Conservation (phyloP, 345 rosid species). For the Sisymbrium altissimum region DNA sequence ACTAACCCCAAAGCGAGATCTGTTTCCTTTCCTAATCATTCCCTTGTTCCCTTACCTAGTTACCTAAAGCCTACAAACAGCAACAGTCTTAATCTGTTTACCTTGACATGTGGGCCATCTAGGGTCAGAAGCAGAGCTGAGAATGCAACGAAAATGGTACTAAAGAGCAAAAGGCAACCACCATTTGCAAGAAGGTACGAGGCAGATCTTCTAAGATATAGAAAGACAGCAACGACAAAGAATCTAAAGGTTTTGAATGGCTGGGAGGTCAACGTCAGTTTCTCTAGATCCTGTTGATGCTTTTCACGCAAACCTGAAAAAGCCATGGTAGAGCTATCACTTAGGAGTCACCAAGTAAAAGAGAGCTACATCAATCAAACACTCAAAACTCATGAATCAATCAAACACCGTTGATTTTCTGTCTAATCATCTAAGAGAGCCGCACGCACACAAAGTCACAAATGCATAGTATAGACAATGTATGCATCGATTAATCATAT, state of each 20-base stretch:
- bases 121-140: conserved; percentile 53
- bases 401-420: neutral
- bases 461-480: neutral
- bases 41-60: neutral
- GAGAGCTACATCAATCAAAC: neutral
- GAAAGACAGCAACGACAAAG: conserved; percentile 54
- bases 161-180: conserved; percentile 57
- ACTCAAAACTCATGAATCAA: conserved; percentile 12
- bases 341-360: neutral
- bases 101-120: conserved; percentile 76
- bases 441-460: neutral
- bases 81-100: conserved; percentile 27
- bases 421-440: neutral
- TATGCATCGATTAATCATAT: neutral
- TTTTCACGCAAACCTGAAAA: conserved; percentile 33
- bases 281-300: conserved; percentile 39
- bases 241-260: conserved; percentile 68
- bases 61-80: neutral
- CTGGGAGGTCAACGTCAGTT: conserved; percentile 57
- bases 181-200: conserved; percentile 53
- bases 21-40: neutral
- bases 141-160: conserved; percentile 34
- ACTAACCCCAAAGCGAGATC: neutral
- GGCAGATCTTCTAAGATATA: conserved; percentile 46
- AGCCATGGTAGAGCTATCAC: neutral